Percentiles rank a stretch among this genome's conserved stretches.
Conservation (phyloP, 805 yeast genomes). For the Nakazawaea anatomiae region DNA sequence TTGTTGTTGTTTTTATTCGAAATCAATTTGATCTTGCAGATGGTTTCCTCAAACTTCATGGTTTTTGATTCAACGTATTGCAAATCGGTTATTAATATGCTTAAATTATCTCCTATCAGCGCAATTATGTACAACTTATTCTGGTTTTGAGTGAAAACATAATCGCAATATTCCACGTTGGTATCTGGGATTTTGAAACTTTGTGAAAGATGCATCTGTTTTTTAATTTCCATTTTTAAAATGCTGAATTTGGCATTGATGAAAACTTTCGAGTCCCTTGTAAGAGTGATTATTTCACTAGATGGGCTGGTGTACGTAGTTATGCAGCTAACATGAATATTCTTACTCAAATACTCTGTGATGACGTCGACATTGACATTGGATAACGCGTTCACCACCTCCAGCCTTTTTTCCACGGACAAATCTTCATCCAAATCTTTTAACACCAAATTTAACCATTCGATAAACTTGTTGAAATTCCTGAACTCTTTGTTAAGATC, state of each 20-base stretch:
- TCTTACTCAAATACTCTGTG: constrained; percentile 21
- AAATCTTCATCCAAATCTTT: constrained; percentile 34
- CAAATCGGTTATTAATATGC: not conserved
- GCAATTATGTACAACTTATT: not conserved
- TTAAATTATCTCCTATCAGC: not conserved
- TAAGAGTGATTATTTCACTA: constrained; percentile 7
- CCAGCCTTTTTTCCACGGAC: constrained; percentile 13
- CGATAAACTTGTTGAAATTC: constrained; percentile 36
- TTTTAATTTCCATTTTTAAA: constrained; percentile 10
- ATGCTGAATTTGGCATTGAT: constrained; percentile 8
- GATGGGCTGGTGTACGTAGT: not conserved
- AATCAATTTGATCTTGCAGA: not conserved
- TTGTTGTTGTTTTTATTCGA: too few relatives aligned
- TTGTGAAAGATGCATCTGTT: not conserved
- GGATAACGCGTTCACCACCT: constrained; percentile 3
- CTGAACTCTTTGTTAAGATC: constrained; percentile 40
- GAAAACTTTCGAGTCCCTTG: constrained; percentile 12
- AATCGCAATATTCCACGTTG: constrained; percentile 2
- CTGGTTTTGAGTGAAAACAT: not conserved
- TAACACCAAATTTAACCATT: constrained; percentile 36
- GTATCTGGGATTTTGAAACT: not conserved
- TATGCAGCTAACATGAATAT: constrained; percentile 9
- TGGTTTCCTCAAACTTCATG: not conserved
- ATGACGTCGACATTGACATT: constrained; percentile 21
- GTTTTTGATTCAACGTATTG: not conserved